Conservation (phyloP, 2,329 filamentous ascomycete species). For the Hypoxylon sp. region DNA sequence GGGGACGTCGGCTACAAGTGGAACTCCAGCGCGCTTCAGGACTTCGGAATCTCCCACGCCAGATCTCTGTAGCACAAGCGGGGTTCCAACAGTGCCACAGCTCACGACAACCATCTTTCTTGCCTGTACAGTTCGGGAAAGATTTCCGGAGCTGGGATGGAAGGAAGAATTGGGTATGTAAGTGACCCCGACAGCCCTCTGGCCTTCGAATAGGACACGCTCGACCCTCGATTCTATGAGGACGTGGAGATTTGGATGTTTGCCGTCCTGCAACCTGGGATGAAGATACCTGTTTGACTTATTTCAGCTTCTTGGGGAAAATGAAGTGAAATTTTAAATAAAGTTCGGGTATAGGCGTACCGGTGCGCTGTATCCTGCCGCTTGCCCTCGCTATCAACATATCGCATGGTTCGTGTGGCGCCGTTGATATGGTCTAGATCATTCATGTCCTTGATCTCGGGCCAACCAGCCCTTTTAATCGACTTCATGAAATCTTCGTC, state of each 20-base stretch:
- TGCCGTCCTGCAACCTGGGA: slow-evolving; percentile 53
- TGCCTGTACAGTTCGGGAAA: slow-evolving; percentile 48
- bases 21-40: slow-evolving; percentile 47
- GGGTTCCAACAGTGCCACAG: slow-evolving; percentile 52
- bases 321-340: no score
- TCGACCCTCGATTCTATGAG: slow-evolving; percentile 59
- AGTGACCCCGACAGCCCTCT: slow-evolving; percentile 25
- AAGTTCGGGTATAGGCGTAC: slow-evolving; percentile 41
- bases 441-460: slow-evolving; percentile 61
- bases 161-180: slow-evolving; percentile 17
- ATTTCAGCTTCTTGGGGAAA: no score
- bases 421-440: slow-evolving; percentile 51
- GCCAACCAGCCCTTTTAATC: slow-evolving; percentile 56
- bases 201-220: slow-evolving; percentile 24
- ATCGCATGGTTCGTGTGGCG: slow-evolving; percentile 34
- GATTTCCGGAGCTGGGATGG: not conserved
- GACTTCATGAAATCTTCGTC: slow-evolving; percentile 60
- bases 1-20: slow-evolving; percentile 51
- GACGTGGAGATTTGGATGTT: slow-evolving; percentile 60
- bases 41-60: slow-evolving; percentile 56
- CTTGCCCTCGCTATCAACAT: slow-evolving; percentile 49
- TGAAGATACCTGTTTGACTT: slow-evolving; percentile 54
- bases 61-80: slow-evolving; percentile 59
- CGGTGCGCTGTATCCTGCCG: slow-evolving; percentile 60
- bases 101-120: slow-evolving; percentile 55